A percentile compares a stretch with the other conserved stretches of the same genome.
These are phyloP conservation scores for Apostasia shenzhenica DNA, from an alignment of 106 monocot species.

Conservation along the genomic window DNA sequence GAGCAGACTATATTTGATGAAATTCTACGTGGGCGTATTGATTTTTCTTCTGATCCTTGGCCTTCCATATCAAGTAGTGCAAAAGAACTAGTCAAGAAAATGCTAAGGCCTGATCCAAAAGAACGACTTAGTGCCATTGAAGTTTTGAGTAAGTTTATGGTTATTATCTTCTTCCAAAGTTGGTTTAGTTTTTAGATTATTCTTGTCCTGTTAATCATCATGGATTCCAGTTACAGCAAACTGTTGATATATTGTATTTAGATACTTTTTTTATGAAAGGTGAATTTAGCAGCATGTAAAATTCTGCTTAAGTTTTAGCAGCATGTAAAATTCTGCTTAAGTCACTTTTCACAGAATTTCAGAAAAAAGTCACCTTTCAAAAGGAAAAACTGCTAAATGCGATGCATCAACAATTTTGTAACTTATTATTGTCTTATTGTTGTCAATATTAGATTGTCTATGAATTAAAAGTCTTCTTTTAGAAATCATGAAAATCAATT, in stretches of 20 bases:
- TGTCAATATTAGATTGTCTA: no score
- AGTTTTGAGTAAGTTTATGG: constrained; percentile 45
- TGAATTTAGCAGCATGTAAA: background rate
- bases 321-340: background rate
- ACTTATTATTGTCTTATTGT: no score
- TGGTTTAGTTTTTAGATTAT: background rate
- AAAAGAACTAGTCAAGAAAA: constrained; percentile 74
- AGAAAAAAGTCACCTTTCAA: no score
- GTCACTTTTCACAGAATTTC: background rate
- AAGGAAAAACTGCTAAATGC: no score
- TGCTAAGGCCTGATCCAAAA: constrained; percentile 66
- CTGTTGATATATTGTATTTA: background rate
- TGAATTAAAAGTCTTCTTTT: no score
- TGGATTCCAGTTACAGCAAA: background rate
- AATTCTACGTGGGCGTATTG: constrained; percentile 54
- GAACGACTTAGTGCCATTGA: constrained; percentile 63
- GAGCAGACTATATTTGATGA: constrained; percentile 81
- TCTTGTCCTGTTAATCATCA: background rate
- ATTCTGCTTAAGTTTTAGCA: background rate
- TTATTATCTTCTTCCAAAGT: background rate
- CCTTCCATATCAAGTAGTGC: constrained; percentile 76
- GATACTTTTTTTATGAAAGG: background rate
- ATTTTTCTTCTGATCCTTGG: constrained; percentile 78
- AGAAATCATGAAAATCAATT: no score
- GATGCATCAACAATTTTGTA: no score